A percentile compares a stretch with the other conserved stretches of the same genome.
Conservation (phyloP, 176 grass and related monocot genomes). For the Areca catechu region DNA sequence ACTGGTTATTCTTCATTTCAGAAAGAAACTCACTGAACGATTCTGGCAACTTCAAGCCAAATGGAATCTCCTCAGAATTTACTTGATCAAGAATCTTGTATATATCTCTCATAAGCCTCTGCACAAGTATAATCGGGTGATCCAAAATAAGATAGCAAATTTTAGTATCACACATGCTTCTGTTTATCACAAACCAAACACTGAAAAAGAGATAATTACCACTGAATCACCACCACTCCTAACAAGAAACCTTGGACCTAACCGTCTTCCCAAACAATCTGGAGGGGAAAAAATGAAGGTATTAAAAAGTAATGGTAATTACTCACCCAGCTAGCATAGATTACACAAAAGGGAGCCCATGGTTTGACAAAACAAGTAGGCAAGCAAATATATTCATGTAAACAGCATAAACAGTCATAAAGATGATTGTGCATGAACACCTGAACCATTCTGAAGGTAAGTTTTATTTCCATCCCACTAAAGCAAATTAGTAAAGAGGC, state of each 20-base stretch:
- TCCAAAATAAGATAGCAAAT: conserved; percentile 16
- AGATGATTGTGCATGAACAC: too few species aligned
- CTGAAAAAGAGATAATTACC: conserved; percentile 36
- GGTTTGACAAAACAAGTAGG: too few species aligned
- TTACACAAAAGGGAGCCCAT: too few species aligned
- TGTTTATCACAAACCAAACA: not conserved
- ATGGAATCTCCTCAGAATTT: conserved; percentile 53
- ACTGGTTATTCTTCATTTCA: conserved; percentile 79
- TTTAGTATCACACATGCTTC: not conserved
- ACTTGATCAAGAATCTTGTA: conserved; percentile 70
- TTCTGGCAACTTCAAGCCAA: conserved; percentile 67
- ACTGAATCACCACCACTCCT: conserved; percentile 60
- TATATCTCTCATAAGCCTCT: conserved; percentile 80
- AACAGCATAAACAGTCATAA: too few species aligned
- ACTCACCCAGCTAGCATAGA: too few species aligned
- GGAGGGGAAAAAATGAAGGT: conserved; percentile 18
- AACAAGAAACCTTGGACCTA: conserved; percentile 79
- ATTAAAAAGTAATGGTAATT: conserved; percentile 19
- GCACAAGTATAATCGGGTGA: conserved; percentile 18
- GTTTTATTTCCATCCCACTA: too few species aligned
- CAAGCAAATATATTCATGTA: too few species aligned
- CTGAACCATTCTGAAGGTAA: too few species aligned
- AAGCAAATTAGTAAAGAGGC: too few species aligned
- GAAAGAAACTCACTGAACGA: conserved; percentile 80
- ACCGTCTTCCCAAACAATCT: conserved; percentile 93